These are phyloP conservation scores for Actinomucor elegans DNA, from an alignment of 371 early-diverging fungal species.

Conservation along the genomic window DNA sequence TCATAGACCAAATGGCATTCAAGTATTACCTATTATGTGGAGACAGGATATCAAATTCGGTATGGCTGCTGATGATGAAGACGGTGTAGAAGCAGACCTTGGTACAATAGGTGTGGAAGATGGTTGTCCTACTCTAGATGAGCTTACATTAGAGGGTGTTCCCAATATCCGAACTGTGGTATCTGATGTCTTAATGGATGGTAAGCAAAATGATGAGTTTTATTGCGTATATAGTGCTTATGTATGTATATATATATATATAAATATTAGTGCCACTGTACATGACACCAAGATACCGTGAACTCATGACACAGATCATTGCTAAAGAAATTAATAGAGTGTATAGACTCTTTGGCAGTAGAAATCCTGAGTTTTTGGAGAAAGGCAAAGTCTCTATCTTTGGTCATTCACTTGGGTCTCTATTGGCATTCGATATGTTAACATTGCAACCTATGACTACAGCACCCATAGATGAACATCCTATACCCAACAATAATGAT, in stretches of 20 bases:
- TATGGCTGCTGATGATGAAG: slow-evolving; percentile 52
- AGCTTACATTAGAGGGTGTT: slow-evolving; percentile 78
- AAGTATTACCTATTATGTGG: slow-evolving; percentile 85
- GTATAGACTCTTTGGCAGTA: slow-evolving; percentile 61
- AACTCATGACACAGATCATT: slow-evolving; percentile 76
- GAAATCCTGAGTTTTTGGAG: slow-evolving; percentile 74
- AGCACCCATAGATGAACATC: slow-evolving; percentile 7
- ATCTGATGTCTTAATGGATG: slow-evolving; percentile 80
- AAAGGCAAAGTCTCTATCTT: slow-evolving; percentile 73
- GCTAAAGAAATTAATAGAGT: slow-evolving; percentile 74
- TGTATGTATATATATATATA: background rate
- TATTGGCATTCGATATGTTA: slow-evolving; percentile 79
- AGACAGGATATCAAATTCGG: slow-evolving; percentile 77
- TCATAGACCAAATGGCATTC: slow-evolving; percentile 57
- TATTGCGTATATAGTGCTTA: background rate
- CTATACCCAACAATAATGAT: slow-evolving; percentile 7
- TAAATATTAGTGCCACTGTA: slow-evolving; percentile 69
- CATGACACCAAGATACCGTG: slow-evolving; percentile 79
- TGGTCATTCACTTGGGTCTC: slow-evolving; percentile 81
- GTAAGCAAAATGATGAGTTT: no score
- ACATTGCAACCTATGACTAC: slow-evolving; percentile 55
- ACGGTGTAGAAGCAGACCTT: slow-evolving; percentile 49
- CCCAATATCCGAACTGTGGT: slow-evolving; percentile 80
- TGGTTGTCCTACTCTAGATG: slow-evolving; percentile 67
- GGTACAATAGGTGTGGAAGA: slow-evolving; percentile 58